These are phyloP conservation scores for Talaromyces wortmannii DNA, from an alignment of 495 filamentous ascomycete species.

Conservation along the genomic window DNA sequence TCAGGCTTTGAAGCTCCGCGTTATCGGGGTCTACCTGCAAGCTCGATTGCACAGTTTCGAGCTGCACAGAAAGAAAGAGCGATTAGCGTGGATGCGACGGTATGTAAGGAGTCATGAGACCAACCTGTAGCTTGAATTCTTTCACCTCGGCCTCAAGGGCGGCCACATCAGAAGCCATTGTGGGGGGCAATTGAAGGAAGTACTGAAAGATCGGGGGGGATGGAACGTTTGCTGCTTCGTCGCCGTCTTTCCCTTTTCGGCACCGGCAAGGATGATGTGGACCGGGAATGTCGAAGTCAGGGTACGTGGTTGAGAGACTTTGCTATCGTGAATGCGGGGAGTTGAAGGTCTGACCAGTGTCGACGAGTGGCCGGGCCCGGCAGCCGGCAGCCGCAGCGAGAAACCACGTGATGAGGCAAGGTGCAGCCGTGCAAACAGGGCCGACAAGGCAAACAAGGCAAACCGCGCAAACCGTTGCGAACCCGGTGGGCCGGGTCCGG, in stretches of 20 bases:
- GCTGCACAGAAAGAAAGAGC: constrained; percentile 36
- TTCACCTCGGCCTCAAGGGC: constrained; percentile 69
- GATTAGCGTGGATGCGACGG: constrained; percentile 1
- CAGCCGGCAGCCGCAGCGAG: no score
- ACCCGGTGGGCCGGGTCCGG: not conserved
- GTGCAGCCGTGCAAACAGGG: not conserved
- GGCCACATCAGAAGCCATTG: constrained; percentile 53
- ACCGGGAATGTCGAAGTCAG: not conserved
- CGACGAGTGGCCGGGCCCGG: no score
- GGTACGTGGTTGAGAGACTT: not conserved
- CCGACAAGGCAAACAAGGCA: not conserved
- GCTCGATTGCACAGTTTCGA: constrained; percentile 69
- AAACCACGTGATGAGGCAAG: not conserved
- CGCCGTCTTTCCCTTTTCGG: not conserved
- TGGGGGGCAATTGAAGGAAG: not conserved
- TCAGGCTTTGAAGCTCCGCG: constrained; percentile 70
- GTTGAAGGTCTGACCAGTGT: not conserved
- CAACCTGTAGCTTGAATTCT: constrained; percentile 77
- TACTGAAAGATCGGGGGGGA: not conserved
- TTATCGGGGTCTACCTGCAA: constrained; percentile 82
- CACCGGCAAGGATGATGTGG: not conserved
- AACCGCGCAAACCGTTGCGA: not conserved
- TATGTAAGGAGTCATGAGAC: constrained; percentile 2
- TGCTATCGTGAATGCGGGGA: not conserved
- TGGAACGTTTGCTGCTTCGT: not conserved